Percentiles rank a stretch among this genome's conserved stretches.
These are phyloP conservation scores for Cladosporium sp. DNA, from an alignment of 2,329 filamentous ascomycete species.

Conservation along the genomic window DNA sequence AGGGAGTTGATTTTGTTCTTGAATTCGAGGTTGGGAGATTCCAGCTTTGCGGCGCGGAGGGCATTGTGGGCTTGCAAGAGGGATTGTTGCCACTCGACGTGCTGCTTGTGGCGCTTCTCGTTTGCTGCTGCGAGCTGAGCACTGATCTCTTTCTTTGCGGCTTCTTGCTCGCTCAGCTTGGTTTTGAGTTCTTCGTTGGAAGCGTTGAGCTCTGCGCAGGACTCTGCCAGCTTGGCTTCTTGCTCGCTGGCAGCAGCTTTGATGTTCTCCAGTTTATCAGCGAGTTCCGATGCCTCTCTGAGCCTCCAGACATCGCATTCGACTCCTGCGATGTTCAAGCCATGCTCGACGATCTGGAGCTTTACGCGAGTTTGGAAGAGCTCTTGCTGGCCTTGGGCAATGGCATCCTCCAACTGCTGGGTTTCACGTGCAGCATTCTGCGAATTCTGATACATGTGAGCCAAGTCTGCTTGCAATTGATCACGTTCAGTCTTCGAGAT, in stretches of 20 bases:
- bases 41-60: neutral
- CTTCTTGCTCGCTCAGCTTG: neutral
- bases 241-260: neutral
- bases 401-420: too few relatives aligned
- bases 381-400: too few relatives aligned
- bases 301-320: neutral
- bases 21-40: neutral
- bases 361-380: too few relatives aligned
- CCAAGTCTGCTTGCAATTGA: too few relatives aligned
- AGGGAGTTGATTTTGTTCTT: neutral
- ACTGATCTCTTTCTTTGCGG: neutral
- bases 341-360: neutral
- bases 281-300: neutral
- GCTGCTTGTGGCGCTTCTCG: neutral
- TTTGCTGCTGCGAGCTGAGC: neutral
- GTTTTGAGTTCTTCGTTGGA: neutral
- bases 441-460: too few relatives aligned
- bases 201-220: neutral
- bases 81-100: neutral
- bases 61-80: neutral
- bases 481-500: too few relatives aligned
- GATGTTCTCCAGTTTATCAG: neutral
- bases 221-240: neutral
- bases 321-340: neutral
- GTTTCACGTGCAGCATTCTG: too few relatives aligned